Conservation (phyloP, 2,329 filamentous ascomycete genomes). For the Paraphoma sp. region DNA sequence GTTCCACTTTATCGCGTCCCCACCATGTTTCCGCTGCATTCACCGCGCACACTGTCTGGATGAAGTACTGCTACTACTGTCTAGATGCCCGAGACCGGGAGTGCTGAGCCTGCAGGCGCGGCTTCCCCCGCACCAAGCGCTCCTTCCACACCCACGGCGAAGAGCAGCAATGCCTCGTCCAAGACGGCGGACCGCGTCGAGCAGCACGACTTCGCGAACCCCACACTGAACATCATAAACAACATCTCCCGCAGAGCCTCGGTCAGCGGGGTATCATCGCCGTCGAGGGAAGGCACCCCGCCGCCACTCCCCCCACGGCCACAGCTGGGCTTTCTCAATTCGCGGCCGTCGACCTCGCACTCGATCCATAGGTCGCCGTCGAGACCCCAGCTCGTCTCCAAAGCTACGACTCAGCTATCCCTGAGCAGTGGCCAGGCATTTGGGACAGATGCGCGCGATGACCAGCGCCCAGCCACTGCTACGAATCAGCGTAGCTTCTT, state of each 20-base stretch:
- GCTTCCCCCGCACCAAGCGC: conserved; percentile 19
- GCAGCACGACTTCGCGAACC: conserved; percentile 42
- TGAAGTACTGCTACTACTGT: conserved; percentile 19
- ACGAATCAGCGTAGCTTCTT: conserved; percentile 49
- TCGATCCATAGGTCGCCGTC: conserved; percentile 47
- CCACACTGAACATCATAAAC: conserved; percentile 42
- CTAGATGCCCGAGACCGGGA: conserved; percentile 39
- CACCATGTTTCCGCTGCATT: conserved; percentile 1
- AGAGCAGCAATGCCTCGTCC: conserved; percentile 36
- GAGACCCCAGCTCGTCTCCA: conserved; percentile 59
- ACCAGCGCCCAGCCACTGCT: conserved; percentile 32
- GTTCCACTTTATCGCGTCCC: neutral
- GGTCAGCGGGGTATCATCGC: conserved; percentile 25
- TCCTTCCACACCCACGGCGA: conserved; percentile 46
- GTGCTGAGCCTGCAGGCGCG: conserved; percentile 29
- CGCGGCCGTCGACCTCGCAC: conserved; percentile 49
- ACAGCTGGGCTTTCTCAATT: conserved; percentile 40
- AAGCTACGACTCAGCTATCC: conserved; percentile 84
- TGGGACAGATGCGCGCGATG: conserved; percentile 58
- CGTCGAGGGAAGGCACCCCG: conserved; percentile 54
- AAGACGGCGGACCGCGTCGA: conserved; percentile 26
- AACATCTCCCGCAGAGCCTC: conserved; percentile 34
- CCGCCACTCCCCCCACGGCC: conserved; percentile 65
- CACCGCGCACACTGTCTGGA: conserved; percentile 16
- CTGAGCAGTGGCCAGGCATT: conserved; percentile 79